phyloP scores from a whole-genome alignment of 2,329 filamentous ascomycete genomes.

The Fonsecaea pugnacius region DNA sequence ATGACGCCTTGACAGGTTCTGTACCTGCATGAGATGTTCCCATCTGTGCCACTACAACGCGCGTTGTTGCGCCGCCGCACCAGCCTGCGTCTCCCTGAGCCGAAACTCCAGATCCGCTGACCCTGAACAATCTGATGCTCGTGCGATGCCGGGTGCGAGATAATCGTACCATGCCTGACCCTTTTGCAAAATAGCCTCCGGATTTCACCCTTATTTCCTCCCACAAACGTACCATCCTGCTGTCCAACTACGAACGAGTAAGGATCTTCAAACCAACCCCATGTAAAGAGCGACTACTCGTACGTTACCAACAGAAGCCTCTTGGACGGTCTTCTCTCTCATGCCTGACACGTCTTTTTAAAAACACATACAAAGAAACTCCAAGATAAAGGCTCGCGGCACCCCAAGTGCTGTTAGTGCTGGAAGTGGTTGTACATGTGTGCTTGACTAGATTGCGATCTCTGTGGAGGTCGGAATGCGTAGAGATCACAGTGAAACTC shows the following conservation, averaged over 20 bases:
- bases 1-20: not conserved
- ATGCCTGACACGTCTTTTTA: too few relatives aligned
- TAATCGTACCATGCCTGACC: too few relatives aligned
- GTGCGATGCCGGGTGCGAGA: not conserved
- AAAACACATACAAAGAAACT: too few relatives aligned
- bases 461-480: too few relatives aligned
- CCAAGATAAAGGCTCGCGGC: too few relatives aligned
- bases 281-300: too few relatives aligned
- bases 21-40: slow-evolving; percentile 1
- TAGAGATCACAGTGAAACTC: too few relatives aligned
- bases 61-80: not conserved
- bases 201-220: not conserved
- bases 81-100: not conserved
- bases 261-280: not conserved
- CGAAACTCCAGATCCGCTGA: not conserved
- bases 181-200: not conserved
- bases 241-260: not conserved
- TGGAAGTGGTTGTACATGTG: too few relatives aligned
- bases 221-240: not conserved
- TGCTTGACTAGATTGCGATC: too few relatives aligned
- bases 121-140: not conserved
- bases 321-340: too few relatives aligned
- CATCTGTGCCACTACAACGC: not conserved
- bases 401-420: too few relatives aligned
- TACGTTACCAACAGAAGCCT: not conserved